A percentile compares a stretch with the other conserved stretches of the same genome.
These are phyloP conservation scores for Linnemannia zychae DNA, from an alignment of 192 early-diverging fungal species.

Conservation along the genomic window DNA sequence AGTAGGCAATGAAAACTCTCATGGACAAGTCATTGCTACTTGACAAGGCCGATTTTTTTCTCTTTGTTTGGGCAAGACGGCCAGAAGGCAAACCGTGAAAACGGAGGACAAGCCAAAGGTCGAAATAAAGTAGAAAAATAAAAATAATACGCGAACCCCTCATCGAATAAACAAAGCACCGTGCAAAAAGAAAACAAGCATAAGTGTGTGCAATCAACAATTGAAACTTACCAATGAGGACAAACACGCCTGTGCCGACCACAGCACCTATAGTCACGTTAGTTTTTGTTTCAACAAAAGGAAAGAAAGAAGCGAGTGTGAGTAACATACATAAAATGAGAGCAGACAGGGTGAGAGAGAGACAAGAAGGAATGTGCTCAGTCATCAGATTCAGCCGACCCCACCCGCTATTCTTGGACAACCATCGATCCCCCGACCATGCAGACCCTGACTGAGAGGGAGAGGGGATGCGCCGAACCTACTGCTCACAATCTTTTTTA, in stretches of 20 bases:
- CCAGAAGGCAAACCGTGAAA: conserved; percentile 9
- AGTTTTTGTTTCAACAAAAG: not conserved
- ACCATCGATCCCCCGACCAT: not conserved
- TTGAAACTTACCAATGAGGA: conserved; percentile 37
- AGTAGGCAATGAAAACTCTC: too few species aligned
- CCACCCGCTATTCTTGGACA: not conserved
- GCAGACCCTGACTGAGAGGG: not conserved
- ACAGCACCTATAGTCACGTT: conserved; percentile 41
- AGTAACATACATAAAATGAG: not conserved
- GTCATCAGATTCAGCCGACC: not conserved
- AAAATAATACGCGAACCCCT: not conserved
- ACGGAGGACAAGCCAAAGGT: not conserved
- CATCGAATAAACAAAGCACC: not conserved
- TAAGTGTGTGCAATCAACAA: not conserved
- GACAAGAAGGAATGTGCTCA: not conserved
- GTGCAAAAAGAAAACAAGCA: not conserved
- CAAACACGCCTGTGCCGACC: conserved; percentile 54
- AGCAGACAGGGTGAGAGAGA: not conserved
- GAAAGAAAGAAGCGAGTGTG: not conserved
- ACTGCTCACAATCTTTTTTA: not conserved
- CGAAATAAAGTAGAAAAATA: not conserved
- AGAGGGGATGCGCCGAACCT: not conserved
- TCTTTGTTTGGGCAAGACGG: not conserved
- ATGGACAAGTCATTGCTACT: too few species aligned
- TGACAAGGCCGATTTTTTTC: too few species aligned